Evolutionary conservation across 2,329 filamentous ascomycete genomes (phyloP), one percentile per base, ranked within the genome.

Genomic region (Aspergillus sp.): DNA sequence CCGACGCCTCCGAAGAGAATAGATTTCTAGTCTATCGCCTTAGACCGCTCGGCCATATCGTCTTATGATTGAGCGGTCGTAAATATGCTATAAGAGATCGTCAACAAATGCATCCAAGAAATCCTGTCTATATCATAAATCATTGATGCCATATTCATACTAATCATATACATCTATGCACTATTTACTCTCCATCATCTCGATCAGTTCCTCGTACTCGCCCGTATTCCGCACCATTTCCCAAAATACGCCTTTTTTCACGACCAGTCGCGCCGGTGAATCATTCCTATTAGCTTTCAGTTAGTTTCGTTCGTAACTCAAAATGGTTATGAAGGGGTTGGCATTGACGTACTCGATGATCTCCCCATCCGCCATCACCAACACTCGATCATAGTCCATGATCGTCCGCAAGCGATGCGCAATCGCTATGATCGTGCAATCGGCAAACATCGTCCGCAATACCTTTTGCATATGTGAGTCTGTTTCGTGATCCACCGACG

Each of bases 371-470:
- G 79, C 80, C 81, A 87, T 82, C 15, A 87, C 84, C 3, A 87
- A 79, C 1, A 88, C 79, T 30, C 78, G 78, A 66, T 88, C 84
- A 63, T 85, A 87, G 70, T 87, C 84, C 59, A 85, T 81, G 9
- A 89, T 87, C 0, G 87, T 87, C 71, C 88, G 84, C 1, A 88
- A 75, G 1, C 86, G 80, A 70, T 89, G 87, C n/a, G 87, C 86
- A 69, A 89, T 88, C 0, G 86, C 87, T 45, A 89, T 86, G 2
- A 89, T 85, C 0, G 87, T 89, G 23, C 82, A 77, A 25, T 80
- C 79, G 10, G 77, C 72, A 48, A 87, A 78, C 63, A 84, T 83
- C 8, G 75, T 71, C 15, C 85, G 73, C 41, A 89, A 69, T 2
- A 88, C 78, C 13, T 82, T 76, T 72, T 89, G 86, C 58, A 88